These are phyloP conservation scores for Citrus maxima DNA, from an alignment of 345 rosid species.

Conservation along the genomic window DNA sequence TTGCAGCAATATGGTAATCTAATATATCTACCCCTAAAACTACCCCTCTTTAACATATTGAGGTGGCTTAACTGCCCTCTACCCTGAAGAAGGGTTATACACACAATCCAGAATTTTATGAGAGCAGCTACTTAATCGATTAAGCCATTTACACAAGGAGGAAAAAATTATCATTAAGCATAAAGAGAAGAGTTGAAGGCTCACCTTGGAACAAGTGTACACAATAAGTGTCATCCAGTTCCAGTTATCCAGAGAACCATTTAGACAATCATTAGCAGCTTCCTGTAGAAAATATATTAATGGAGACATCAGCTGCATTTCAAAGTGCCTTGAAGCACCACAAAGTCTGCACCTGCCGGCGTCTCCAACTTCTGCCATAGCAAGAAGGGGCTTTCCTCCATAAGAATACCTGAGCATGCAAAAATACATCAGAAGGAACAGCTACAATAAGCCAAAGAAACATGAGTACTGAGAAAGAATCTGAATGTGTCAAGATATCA, in stretches of 20 bases:
- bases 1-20: too few relatives aligned
- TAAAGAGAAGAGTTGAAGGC: background rate
- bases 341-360: conserved; percentile 59
- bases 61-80: too few relatives aligned
- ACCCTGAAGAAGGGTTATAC: too few relatives aligned
- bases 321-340: conserved; percentile 59
- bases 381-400: conserved; percentile 70
- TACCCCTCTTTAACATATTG: too few relatives aligned
- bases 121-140: background rate
- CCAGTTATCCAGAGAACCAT: conserved; percentile 58
- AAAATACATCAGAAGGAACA: background rate
- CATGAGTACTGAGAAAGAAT: background rate
- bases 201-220: conserved; percentile 79
- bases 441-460: background rate
- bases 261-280: conserved; percentile 47
- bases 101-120: too few relatives aligned
- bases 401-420: conserved; percentile 53
- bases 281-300: conserved; percentile 73
- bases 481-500: background rate
- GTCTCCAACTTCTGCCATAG: conserved; percentile 36
- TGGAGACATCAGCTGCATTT: conserved; percentile 92
- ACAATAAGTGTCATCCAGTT: conserved; percentile 82
- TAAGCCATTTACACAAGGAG: background rate
- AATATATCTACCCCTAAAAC: too few relatives aligned
- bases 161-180: background rate